These are phyloP conservation scores for Hirsutella rhossiliensis DNA, from an alignment of 2,329 filamentous ascomycete genomes.

Conservation along the genomic window DNA sequence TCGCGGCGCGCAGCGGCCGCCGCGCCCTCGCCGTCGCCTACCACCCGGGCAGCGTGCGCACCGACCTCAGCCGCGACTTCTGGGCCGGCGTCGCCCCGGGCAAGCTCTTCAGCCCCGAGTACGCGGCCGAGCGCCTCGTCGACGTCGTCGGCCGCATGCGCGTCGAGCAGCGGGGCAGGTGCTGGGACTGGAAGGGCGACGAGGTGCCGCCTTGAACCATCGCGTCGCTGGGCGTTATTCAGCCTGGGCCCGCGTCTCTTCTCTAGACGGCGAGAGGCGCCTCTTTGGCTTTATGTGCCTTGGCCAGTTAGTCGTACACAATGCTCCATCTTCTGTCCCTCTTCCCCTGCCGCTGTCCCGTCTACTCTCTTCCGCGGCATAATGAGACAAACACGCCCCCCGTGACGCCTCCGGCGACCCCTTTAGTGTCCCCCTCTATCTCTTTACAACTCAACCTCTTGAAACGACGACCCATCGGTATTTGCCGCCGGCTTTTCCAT, in stretches of 20 bases:
- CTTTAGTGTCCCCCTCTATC: too few relatives aligned
- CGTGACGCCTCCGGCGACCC: too few relatives aligned
- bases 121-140: conserved; percentile 52
- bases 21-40: conserved; percentile 57
- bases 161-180: conserved; percentile 44
- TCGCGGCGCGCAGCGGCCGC: conserved; percentile 42
- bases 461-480: conserved; percentile 48
- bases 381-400: too few relatives aligned
- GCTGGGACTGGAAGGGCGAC: conserved; percentile 58
- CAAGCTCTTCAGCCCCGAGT: conserved; percentile 55
- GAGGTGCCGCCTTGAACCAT: conserved; percentile 42
- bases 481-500: conserved; percentile 30
- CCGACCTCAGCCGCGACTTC: conserved; percentile 59
- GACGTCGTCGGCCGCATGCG: conserved; percentile 41
- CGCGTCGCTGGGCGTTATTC: not conserved
- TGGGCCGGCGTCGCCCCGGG: conserved; percentile 50
- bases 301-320: too few relatives aligned
- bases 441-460: conserved; percentile 46
- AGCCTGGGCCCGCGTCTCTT: not conserved
- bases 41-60: conserved; percentile 74
- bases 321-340: too few relatives aligned
- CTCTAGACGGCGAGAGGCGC: not conserved
- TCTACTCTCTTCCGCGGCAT: too few relatives aligned
- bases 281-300: too few relatives aligned
- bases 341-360: too few relatives aligned